Evolutionary conservation across 495 filamentous ascomycete species (phyloP).

Genomic region (Aspergillus incahuasiensis): DNA sequence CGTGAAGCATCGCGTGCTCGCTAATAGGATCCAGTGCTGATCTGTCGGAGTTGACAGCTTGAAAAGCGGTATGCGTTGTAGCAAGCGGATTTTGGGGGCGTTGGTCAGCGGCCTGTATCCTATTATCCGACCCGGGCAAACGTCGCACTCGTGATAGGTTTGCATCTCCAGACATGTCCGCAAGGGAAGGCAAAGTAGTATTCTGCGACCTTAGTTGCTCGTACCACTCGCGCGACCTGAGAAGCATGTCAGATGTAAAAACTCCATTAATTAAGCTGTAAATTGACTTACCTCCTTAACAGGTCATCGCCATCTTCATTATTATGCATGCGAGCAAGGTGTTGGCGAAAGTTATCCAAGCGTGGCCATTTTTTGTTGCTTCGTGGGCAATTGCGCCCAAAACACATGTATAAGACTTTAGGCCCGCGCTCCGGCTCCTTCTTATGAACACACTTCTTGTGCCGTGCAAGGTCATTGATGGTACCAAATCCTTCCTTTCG

Average conservation of each 20-base stretch:
- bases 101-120: neutral
- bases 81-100: slow-evolving; percentile 1
- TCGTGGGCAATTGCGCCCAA: slow-evolving; percentile 56
- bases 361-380: slow-evolving; percentile 80
- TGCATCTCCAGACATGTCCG: slow-evolving; percentile 12
- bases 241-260: slow-evolving; percentile 5
- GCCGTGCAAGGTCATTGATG: slow-evolving; percentile 71
- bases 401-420: slow-evolving; percentile 64
- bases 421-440: slow-evolving; percentile 47
- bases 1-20: slow-evolving; percentile 15
- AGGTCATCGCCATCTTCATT: slow-evolving; percentile 50
- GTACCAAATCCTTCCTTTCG: slow-evolving; percentile 72
- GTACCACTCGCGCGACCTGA: slow-evolving; percentile 43
- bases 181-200: slow-evolving; percentile 4
- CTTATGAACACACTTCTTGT: slow-evolving; percentile 65
- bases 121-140: neutral
- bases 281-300: slow-evolving; percentile 47
- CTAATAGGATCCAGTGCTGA: slow-evolving; percentile 8
- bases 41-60: slow-evolving; percentile 2
- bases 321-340: slow-evolving; percentile 74
- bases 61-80: slow-evolving; percentile 3
- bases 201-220: slow-evolving; percentile 21
- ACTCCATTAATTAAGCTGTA: neutral
- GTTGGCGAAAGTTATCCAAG: slow-evolving; percentile 86
- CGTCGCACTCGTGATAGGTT: neutral